Conservation (phyloP, 306 rosid genomes). For the Vigna angularis region DNA sequence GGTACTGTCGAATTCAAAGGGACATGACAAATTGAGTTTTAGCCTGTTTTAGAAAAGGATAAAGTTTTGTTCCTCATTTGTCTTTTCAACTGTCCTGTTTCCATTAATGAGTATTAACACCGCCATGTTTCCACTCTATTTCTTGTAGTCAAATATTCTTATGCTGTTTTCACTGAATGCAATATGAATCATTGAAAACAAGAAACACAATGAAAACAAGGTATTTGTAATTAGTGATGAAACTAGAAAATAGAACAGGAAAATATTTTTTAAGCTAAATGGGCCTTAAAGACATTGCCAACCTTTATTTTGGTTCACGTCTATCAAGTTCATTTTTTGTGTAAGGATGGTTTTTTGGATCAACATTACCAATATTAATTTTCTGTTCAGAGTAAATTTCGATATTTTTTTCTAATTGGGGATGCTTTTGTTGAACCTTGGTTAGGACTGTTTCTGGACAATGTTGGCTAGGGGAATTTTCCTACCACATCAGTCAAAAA, state of each 20-base stretch:
- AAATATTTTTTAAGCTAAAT: neutral
- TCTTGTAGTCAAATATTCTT: neutral
- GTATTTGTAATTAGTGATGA: neutral
- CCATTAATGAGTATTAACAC: neutral
- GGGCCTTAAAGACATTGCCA: neutral
- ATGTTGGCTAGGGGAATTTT: too few species aligned
- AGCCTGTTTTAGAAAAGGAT: neutral
- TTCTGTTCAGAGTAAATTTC: too few species aligned
- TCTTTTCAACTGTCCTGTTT: neutral
- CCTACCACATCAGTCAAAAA: too few species aligned
- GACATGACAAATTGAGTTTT: neutral
- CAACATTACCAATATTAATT: too few species aligned
- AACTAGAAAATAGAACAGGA: neutral
- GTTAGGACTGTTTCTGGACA: too few species aligned
- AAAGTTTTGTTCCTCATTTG: neutral
- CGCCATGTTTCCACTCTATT: neutral
- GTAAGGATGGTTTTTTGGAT: too few species aligned
- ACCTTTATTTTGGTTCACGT: too few species aligned
- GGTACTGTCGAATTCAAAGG: neutral
- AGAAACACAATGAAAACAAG: neutral
- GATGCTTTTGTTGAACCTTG: too few species aligned
- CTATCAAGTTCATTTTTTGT: too few species aligned
- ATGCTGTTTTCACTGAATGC: neutral
- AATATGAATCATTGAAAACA: neutral
- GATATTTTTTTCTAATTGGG: too few species aligned